A percentile compares a stretch with the other conserved stretches of the same genome.
Evolutionary conservation across 495 filamentous ascomycete genomes (phyloP).

Genomic region (Daldinia loculata): DNA sequence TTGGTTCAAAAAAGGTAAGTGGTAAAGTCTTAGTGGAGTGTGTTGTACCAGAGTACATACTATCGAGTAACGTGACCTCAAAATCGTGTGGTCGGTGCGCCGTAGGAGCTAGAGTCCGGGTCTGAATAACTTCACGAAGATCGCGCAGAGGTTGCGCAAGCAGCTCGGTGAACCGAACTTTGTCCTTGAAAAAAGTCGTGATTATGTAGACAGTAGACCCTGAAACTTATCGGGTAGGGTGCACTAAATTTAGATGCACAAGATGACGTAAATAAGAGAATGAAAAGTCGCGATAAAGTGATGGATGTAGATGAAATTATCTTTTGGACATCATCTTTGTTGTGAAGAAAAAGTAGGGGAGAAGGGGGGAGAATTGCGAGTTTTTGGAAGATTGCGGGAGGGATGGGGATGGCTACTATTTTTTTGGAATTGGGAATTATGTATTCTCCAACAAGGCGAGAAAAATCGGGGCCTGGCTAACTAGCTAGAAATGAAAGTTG

Average conservation of each 20-base stretch:
- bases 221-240: conserved; percentile 41
- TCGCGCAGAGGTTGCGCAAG: conserved; percentile 37
- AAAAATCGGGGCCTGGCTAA: conserved; percentile 55
- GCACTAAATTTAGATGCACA: conserved; percentile 43
- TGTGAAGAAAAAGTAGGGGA: conserved; percentile 51
- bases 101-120: conserved; percentile 39
- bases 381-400: conserved; percentile 47
- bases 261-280: conserved; percentile 46
- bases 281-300: conserved; percentile 40
- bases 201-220: conserved; percentile 23
- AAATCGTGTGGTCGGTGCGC: conserved; percentile 47
- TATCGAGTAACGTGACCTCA: conserved; percentile 51
- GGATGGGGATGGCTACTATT: conserved; percentile 59
- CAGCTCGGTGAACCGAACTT: conserved; percentile 15
- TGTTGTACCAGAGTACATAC: conserved; percentile 35
- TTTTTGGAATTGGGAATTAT: conserved; percentile 52
- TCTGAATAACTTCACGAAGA: conserved; percentile 58
- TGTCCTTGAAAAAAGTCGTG: conserved; percentile 24
- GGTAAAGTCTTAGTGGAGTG: conserved; percentile 17
- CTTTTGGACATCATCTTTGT: conserved; percentile 60
- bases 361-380: conserved; percentile 57
- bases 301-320: conserved; percentile 61
- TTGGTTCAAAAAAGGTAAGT: conserved; percentile 17
- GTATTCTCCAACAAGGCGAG: conserved; percentile 47
- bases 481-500: conserved; percentile 56